Base-by-base conservation (phyloP, 495 filamentous ascomycete genomes). In the Neurospora sp. region DNA sequence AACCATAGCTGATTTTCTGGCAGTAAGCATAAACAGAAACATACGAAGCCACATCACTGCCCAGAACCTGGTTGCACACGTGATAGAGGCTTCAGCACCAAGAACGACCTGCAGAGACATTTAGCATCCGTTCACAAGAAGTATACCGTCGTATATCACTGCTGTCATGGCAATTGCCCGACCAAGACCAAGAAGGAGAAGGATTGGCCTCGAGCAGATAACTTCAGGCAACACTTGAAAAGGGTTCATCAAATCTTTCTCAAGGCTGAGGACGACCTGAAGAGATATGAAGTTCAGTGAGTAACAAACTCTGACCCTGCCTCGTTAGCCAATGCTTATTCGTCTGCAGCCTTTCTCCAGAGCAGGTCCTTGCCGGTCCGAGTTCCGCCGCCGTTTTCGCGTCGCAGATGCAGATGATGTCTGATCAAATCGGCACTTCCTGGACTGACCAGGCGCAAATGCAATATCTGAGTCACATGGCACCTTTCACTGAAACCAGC, bases 161-260 rank as follows among this genome's bases (percentile, higher is more conserved):
- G 94, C 77, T 83, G 84, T 71, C 85, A 91, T 7, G 85, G 81
- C 65, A 78, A 83, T 69, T 97, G 94, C 75, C 53, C 53, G 7
- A 65, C 22, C 27, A 65, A 65, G 53, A 84, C 84, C 38, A 89
- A 86, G 27, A 90, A 88, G 70, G 83, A 86, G 20, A 98, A 98
- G 82, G 83, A 86, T 59, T 98, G 95, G 93, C 94, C 93, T 10
- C 89, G 96, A 8, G 80, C 91, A 70, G 96, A 99, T 80, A 99
- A 99, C 75, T 99, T 98, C 81, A 90, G 89, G 77, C 90, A 92
- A 71, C 96, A 99, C 76, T 84, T 97, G 61, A 86, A 86, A 72
- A 88, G 92, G n/a, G 90, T 96, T 78, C 95, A 99, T 48, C 8
- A 71, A 1, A 78, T 78, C 0, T 38, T 72, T 0, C 8, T 45